Conservation (phyloP, 176 grass and related monocot species). For the Phragmites australis region DNA sequence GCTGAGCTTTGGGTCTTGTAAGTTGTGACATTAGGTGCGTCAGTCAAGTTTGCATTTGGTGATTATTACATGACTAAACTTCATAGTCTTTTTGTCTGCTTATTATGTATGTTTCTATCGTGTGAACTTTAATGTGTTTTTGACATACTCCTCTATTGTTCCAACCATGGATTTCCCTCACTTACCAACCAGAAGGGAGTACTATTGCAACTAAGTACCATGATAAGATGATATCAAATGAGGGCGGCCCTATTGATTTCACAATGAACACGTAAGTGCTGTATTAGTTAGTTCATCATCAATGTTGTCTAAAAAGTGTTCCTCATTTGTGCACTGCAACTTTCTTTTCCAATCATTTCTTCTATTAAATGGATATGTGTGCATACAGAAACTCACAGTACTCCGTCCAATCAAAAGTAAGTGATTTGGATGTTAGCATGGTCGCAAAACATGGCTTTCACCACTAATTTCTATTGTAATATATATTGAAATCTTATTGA, state of each 20-base stretch:
- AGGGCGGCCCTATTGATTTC: conserved; percentile 60
- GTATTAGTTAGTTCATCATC: conserved; percentile 8
- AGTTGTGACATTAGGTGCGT: not conserved
- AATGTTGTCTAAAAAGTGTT: not conserved
- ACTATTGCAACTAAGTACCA: conserved; percentile 54
- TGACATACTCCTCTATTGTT: conserved; percentile 12
- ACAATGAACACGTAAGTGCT: conserved; percentile 60
- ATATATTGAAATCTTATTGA: not conserved
- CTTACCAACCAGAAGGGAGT: conserved; percentile 49
- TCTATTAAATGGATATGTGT: not conserved
- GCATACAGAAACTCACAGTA: not conserved
- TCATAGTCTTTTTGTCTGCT: not conserved
- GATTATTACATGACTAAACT: not conserved
- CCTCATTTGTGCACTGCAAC: not conserved
- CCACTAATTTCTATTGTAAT: not conserved
- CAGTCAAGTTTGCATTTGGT: not conserved
- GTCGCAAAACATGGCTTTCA: not conserved
- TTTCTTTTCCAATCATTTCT: not conserved
- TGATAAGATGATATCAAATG: conserved; percentile 57
- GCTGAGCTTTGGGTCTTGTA: not conserved
- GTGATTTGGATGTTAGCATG: not conserved
- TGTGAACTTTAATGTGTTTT: conserved; percentile 23
- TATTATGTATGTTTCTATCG: not conserved
- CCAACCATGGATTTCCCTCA: conserved; percentile 70
- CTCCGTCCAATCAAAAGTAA: not conserved